Evolutionary conservation across 768 basidiomycete species (phyloP).

Genomic region (Hygrocybe coccinea): DNA sequence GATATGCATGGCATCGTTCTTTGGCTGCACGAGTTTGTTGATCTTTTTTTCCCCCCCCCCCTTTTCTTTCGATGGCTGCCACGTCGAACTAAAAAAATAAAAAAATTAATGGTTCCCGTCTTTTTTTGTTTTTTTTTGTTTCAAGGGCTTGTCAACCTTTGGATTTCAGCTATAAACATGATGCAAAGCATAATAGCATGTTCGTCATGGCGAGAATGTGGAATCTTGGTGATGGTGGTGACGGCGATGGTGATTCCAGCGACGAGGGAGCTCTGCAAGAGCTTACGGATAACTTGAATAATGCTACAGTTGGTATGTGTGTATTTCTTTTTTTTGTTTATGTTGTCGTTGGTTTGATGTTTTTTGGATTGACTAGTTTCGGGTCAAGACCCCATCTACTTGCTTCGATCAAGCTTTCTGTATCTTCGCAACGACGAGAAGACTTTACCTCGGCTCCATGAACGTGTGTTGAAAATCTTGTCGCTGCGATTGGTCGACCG

Average conservation of each 20-base stretch:
- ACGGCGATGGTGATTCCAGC: slow-evolving; percentile 10
- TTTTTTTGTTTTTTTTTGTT: slow-evolving; percentile 6
- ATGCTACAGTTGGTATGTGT: slow-evolving; percentile 32
- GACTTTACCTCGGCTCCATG: slow-evolving; percentile 34
- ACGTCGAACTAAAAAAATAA: no score
- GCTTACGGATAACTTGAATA: slow-evolving; percentile 27
- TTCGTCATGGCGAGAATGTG: slow-evolving; percentile 57
- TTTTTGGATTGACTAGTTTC: slow-evolving; percentile 28
- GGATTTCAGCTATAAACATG: slow-evolving; percentile 80
- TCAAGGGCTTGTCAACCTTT: slow-evolving; percentile 54
- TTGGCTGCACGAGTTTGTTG: slow-evolving; percentile 77
- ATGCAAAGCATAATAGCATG: slow-evolving; percentile 55
- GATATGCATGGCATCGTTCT: slow-evolving; percentile 41
- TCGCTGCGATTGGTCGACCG: slow-evolving; percentile 31
- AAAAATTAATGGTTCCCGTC: no score
- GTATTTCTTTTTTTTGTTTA: no score
- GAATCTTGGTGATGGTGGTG: slow-evolving; percentile 27
- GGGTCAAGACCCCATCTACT: slow-evolving; percentile 44
- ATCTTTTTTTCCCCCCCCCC: no score
- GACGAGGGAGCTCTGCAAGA: slow-evolving; percentile 33
- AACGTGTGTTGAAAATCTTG: slow-evolving; percentile 45
- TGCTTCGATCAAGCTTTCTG: slow-evolving; percentile 50
- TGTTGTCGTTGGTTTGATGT: no score
- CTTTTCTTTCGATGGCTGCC: no score
- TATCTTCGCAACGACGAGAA: slow-evolving; percentile 36